Base-by-base conservation (phyloP, 139 green algal genomes). In the Volvox reticuliferus region DNA sequence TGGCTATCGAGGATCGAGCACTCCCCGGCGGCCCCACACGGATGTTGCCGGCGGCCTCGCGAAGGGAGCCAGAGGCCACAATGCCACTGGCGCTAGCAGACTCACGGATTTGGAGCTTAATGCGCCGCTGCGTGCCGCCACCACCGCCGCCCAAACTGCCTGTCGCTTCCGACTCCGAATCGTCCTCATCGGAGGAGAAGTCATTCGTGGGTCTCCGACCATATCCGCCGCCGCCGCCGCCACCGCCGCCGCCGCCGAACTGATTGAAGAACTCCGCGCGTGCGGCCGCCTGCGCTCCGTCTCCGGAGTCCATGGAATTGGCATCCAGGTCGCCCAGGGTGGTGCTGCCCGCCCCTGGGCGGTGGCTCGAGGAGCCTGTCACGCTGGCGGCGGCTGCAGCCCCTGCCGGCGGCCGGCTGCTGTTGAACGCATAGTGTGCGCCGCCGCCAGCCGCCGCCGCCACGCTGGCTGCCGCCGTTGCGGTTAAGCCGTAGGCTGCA, bases 41-140 rank as follows among this genome's bases (percentile, higher is more conserved):
- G 17, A 85, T 82, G 21, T 30, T 36, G 62, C 16, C 36, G 12
- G 35, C 79, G 9, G 88, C 88, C 33, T 83, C 44, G 22, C 65
- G 78, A 5, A 82, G 65, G 16, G 35, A 30, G 18, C 37, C 14
- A 0, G 13, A 65, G n/a, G 44, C n/a, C 13, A 36, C 89, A 18
- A 5, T 16, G 65, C 65, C 65, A 28, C 81, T 68, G 32, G 71
- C 50, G 44, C 9, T 26, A 14, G 24, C 67, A 9, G 78, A 65
- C 71, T 89, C 86, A 14, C 61, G 69, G 69, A 92, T 85, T 81
- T 92, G 82, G 69, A 86, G 35, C 79, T 79, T 88, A 33, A 82
- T 89, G 68, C 22, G 89, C 67, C 82, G 50, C 22, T 61, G 71
- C 50, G 21, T 21, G 80, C 79, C 20, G 71, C 67, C n/a, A 28